phyloP scores from a whole-genome alignment of 768 basidiomycete species.

The Xerocomellus amylosporus region DNA sequence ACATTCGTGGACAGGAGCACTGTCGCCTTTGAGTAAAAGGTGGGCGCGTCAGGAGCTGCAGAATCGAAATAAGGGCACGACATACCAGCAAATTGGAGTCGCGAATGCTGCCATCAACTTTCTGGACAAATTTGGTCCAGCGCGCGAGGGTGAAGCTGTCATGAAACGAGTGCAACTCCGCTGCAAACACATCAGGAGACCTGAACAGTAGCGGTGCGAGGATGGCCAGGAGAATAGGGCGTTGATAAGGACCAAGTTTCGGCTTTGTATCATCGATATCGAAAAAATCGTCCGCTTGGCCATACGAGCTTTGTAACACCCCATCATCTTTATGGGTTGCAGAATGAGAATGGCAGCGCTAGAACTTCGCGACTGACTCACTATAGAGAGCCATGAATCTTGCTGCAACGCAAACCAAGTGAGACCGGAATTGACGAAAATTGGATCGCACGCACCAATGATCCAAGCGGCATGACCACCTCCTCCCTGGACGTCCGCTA shows the following conservation, averaged over 20 bases:
- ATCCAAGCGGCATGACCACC: slow-evolving; percentile 23
- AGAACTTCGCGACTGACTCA: slow-evolving; percentile 8
- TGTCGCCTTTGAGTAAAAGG: slow-evolving; percentile 20
- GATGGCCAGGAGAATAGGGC: slow-evolving; percentile 16
- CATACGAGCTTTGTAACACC: slow-evolving; percentile 28
- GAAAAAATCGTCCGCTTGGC: slow-evolving; percentile 32
- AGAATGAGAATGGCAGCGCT: neutral
- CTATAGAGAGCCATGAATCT: slow-evolving; percentile 32
- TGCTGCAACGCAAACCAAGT: slow-evolving; percentile 13
- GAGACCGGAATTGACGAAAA: neutral
- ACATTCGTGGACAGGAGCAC: slow-evolving; percentile 27
- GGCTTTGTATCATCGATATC: slow-evolving; percentile 26
- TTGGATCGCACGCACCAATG: slow-evolving; percentile 16
- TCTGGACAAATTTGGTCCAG: slow-evolving; percentile 30
- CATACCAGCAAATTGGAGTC: slow-evolving; percentile 31
- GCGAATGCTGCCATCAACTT: slow-evolving; percentile 32
- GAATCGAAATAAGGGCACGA: neutral
- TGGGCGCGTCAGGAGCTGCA: neutral
- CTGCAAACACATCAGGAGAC: slow-evolving; percentile 29
- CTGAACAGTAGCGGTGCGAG: slow-evolving; percentile 23
- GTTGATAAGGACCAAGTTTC: slow-evolving; percentile 16
- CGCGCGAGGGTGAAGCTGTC: slow-evolving; percentile 26
- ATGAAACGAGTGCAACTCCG: slow-evolving; percentile 28
- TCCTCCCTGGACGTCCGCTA: slow-evolving; percentile 11
- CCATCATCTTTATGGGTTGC: slow-evolving; percentile 21